phyloP scores from a whole-genome alignment of 2,329 filamentous ascomycete species.

The Bertia moriformis region DNA sequence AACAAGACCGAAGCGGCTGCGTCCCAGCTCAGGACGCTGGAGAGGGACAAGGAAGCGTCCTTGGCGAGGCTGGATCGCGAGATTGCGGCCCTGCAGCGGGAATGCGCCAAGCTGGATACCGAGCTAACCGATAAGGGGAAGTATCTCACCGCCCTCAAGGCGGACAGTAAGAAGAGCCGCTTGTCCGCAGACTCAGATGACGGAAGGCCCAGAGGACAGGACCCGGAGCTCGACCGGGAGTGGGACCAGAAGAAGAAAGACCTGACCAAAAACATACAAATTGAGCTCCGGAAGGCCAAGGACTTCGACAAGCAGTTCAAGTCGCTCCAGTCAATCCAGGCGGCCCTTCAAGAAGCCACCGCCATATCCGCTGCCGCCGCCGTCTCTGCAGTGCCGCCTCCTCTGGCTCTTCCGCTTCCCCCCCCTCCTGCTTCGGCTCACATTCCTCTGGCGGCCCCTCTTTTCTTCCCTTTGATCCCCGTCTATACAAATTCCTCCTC shows the following conservation, averaged over 20 bases:
- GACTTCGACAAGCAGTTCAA: no score
- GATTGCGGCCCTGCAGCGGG: conserved; percentile 48
- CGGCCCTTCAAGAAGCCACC: no score
- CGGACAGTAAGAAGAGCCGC: conserved; percentile 50
- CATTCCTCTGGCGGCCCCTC: no score
- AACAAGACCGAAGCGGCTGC: conserved; percentile 37
- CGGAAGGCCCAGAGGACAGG: no score
- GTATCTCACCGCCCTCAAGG: conserved; percentile 61
- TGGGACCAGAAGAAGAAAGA: no score
- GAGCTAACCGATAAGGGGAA: conserved; percentile 59
- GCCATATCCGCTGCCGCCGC: conserved; percentile 10
- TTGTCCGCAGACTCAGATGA: no score
- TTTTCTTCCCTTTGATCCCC: no score
- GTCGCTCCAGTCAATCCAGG: no score
- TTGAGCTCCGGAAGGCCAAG: no score
- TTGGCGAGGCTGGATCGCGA: conserved; percentile 35
- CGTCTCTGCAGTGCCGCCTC: conserved; percentile 20
- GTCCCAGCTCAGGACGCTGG: conserved; percentile 33
- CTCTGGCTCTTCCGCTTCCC: conserved; percentile 11
- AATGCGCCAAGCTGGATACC: conserved; percentile 51
- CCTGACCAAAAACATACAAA: no score
- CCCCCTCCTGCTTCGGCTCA: conserved; percentile 14
- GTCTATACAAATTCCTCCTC: no score
- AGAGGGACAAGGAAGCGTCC: conserved; percentile 34
- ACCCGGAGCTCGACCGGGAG: no score